These are phyloP conservation scores for Cryptococcus sp. DNA, from an alignment of 1,284 basidiomycete species.

Conservation along the genomic window DNA sequence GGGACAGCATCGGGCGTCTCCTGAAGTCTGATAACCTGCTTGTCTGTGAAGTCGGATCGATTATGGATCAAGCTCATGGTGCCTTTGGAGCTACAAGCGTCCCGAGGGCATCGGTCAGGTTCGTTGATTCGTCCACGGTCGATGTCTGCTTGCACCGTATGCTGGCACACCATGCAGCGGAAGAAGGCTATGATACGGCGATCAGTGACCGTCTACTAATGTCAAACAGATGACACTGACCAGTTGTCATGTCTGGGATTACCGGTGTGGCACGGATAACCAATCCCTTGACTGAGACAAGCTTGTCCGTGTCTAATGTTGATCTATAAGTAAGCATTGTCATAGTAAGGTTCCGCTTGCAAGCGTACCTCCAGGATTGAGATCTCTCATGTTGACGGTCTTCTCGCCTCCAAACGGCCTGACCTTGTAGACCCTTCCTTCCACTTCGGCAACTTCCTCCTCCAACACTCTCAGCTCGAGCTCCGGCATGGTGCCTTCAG, in stretches of 20 bases:
- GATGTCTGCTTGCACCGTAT: constrained; percentile 92
- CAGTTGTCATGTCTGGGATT: constrained; percentile 94
- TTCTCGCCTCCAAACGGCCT: constrained; percentile 79
- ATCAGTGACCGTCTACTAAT: background rate
- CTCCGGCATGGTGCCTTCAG: constrained; percentile 36
- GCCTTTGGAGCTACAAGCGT: constrained; percentile 82
- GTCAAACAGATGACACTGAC: constrained; percentile 30
- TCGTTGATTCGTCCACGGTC: constrained; percentile 95
- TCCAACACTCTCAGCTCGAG: constrained; percentile 72
- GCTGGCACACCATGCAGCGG: constrained; percentile 92
- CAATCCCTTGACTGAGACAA: constrained; percentile 92
- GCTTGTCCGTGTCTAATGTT: constrained; percentile 84
- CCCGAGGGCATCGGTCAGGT: constrained; percentile 85
- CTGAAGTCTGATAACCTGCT: constrained; percentile 92
- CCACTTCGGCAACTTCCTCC: constrained; percentile 76
- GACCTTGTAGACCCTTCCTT: constrained; percentile 82
- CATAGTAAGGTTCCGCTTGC: background rate
- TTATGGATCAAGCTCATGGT: constrained; percentile 97
- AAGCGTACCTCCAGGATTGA: constrained; percentile 79
- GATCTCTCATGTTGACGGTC: constrained; percentile 82
- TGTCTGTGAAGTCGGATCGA: constrained; percentile 91
- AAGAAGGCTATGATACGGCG: constrained; percentile 75
- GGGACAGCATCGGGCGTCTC: constrained; percentile 98
- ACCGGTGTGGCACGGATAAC: constrained; percentile 97
- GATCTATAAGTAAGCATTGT: no score